Conservation (phyloP, 768 basidiomycete species). For the Termitomyces sp. region DNA sequence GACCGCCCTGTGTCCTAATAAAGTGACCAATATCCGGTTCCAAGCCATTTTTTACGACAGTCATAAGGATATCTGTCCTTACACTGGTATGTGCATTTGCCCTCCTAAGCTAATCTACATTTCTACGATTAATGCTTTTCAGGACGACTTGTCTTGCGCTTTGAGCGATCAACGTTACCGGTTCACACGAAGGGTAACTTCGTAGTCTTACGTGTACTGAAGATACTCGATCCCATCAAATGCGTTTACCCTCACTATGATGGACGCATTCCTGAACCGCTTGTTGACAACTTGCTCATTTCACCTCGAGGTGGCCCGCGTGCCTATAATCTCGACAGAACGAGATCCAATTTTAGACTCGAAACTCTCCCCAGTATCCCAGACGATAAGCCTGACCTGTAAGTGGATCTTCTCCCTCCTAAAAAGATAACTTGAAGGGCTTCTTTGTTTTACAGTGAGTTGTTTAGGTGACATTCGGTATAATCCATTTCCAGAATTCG, state of each 20-base stretch:
- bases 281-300: not conserved
- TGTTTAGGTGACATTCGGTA: not conserved
- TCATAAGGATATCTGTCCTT: not conserved
- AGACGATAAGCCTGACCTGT: not conserved
- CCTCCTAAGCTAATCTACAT: not conserved
- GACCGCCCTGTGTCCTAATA: not conserved
- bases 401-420: not conserved
- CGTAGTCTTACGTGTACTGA: not conserved
- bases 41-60: not conserved
- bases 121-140: not conserved
- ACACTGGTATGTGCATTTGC: not conserved
- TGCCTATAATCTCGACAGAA: not conserved
- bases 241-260: not conserved
- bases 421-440: not conserved
- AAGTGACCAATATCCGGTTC: not conserved
- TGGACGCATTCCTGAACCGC: not conserved
- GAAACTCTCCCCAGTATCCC: not conserved
- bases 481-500: no score
- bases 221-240: not conserved
- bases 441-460: not conserved
- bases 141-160: not conserved
- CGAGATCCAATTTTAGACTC: not conserved
- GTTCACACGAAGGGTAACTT: not conserved
- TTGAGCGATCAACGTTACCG: not conserved
- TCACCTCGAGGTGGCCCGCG: not conserved